Evolutionary conservation across 2,329 filamentous ascomycete genomes (phyloP), one percentile per base, ranked within the genome.

Genomic region (Phialophora expanda): DNA sequence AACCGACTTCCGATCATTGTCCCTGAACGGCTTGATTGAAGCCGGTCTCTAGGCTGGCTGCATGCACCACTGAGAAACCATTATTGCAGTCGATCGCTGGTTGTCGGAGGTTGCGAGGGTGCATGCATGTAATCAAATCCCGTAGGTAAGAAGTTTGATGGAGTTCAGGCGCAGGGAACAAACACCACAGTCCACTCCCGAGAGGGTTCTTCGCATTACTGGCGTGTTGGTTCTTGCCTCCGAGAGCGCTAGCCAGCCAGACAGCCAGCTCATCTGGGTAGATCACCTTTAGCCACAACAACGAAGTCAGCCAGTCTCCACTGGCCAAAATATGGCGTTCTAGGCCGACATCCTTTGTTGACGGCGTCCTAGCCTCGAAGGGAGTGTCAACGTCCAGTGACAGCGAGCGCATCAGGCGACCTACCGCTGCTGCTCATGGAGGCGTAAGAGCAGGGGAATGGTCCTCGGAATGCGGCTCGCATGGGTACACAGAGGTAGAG

Each of bases 51-150:
- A 17, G n/a, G 46, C 46, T 50, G 46, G 24, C 46, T 8, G 2
- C 34, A 41, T 3, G 14, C 34, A n/a, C 46, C 22, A 20, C 12
- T 7, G 46, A 50, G 20, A 50, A 24, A 50, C 8, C 20, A 9
- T 22, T 9, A 20, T 22, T 24, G 46, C n/a, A 20, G 12, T 2
- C 34, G 14, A 14, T 41, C 12, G 34, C n/a, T n/a, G n/a, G n/a
- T n/a, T n/a, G n/a, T n/a, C n/a, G n/a, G n/a, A n/a, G n/a, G n/a
- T n/a, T n/a, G n/a, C n/a, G n/a, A n/a, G n/a, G n/a, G n/a, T n/a
- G n/a, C n/a, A n/a, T n/a, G n/a, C n/a, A 14, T 50, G 46, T 50
- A 50, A 50, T 50, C 46, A 50, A 50, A 50, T 20, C 24, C 46
- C 46, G 11, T 14, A 11, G 12, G 4, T 41, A 14, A 12, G 6